A percentile compares a stretch with the other conserved stretches of the same genome.
Evolutionary conservation across 805 yeast species (phyloP).

Genomic region (Blastobotrys mokoenaii): DNA sequence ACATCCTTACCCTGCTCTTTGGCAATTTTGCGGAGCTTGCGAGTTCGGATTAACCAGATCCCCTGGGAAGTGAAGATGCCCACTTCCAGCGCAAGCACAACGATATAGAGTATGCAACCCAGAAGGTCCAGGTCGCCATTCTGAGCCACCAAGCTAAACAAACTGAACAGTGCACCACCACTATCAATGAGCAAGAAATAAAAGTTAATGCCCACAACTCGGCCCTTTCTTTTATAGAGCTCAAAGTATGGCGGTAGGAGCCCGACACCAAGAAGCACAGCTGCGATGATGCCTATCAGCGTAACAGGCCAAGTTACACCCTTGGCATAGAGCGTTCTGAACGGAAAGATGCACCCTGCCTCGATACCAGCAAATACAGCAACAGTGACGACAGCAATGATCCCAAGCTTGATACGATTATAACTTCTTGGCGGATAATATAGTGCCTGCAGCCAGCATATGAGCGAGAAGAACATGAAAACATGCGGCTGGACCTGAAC

Average conservation of each 20-base stretch:
- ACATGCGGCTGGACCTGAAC: slow-evolving; percentile 82
- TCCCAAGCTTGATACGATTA: slow-evolving; percentile 30
- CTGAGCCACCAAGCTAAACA: slow-evolving; percentile 48
- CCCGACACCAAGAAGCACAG: slow-evolving; percentile 67
- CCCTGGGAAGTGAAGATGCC: slow-evolving; percentile 69
- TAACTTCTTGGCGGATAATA: slow-evolving; percentile 61
- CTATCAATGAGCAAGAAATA: slow-evolving; percentile 68
- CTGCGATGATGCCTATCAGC: slow-evolving; percentile 73
- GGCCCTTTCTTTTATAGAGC: slow-evolving; percentile 65
- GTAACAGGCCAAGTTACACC: slow-evolving; percentile 68
- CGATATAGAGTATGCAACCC: slow-evolving; percentile 67
- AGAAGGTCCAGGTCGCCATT: slow-evolving; percentile 60
- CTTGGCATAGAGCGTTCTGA: slow-evolving; percentile 44
- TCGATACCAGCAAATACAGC: slow-evolving; percentile 50
- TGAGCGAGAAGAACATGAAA: slow-evolving; percentile 58
- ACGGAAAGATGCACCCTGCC: slow-evolving; percentile 61
- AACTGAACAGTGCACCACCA: slow-evolving; percentile 73
- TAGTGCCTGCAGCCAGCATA: slow-evolving; percentile 62
- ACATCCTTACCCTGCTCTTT: neutral
- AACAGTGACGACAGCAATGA: slow-evolving; percentile 33
- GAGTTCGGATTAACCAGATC: slow-evolving; percentile 50
- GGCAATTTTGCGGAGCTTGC: slow-evolving; percentile 9
- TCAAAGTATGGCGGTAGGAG: slow-evolving; percentile 86
- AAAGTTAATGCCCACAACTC: slow-evolving; percentile 86
- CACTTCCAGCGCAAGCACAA: slow-evolving; percentile 65